Percentiles rank a stretch among this genome's conserved stretches.
Conservation (phyloP, 75 land plant species). For the Picea glauca region DNA sequence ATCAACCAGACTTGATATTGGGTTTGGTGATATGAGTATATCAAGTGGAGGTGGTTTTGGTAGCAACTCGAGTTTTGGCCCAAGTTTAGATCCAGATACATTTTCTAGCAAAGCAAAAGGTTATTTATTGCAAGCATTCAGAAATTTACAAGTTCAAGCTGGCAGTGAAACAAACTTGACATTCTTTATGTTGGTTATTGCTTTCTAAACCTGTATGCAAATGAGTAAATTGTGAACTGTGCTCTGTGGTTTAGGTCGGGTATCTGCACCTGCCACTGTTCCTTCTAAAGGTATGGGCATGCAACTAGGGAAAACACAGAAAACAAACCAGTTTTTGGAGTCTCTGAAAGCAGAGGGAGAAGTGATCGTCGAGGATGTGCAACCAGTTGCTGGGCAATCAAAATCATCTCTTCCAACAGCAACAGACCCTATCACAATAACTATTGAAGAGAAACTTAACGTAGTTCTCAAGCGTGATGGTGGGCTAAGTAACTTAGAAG, state of each 20-base stretch:
- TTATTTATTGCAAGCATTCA: slow-evolving; percentile 14
- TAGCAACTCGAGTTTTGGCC: slow-evolving; percentile 75
- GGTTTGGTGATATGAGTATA: slow-evolving; percentile 64
- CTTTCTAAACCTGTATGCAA: background rate
- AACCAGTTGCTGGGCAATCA: slow-evolving; percentile 39
- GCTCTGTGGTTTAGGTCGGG: slow-evolving; percentile 42
- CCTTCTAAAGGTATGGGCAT: slow-evolving; percentile 86
- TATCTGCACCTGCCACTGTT: slow-evolving; percentile 66
- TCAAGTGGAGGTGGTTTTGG: slow-evolving; percentile 78
- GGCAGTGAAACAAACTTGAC: background rate
- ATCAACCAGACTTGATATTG: slow-evolving; percentile 64
- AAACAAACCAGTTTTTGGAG: slow-evolving; percentile 81
- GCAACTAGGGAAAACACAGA: slow-evolving; percentile 82
- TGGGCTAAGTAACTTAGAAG: slow-evolving; percentile 83
- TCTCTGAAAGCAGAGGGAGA: slow-evolving; percentile 98
- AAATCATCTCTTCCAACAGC: slow-evolving; percentile 45
- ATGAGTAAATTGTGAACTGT: background rate
- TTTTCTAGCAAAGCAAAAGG: slow-evolving; percentile 80
- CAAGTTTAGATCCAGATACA: slow-evolving; percentile 54
- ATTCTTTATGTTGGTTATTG: background rate
- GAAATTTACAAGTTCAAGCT: background rate
- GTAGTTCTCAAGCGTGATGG: slow-evolving; percentile 85
- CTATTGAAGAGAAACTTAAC: slow-evolving; percentile 84
- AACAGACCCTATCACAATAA: slow-evolving; percentile 81
- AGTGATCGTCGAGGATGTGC: slow-evolving; percentile 85